Conservation (phyloP, 257 asterid species). For the Solanum chmielewskii region DNA sequence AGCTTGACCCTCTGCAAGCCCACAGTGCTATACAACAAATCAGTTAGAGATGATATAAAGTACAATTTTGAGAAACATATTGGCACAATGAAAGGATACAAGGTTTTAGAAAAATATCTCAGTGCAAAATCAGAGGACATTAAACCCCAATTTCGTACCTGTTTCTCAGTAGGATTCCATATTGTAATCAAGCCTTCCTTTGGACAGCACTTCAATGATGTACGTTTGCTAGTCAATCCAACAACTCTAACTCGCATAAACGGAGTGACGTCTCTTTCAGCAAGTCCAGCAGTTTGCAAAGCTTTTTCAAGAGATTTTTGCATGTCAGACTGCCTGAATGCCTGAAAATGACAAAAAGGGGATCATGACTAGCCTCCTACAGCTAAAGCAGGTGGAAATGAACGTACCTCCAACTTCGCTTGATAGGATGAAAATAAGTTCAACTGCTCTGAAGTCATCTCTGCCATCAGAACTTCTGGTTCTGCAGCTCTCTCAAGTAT, state of each 20-base stretch:
- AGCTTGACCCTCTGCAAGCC: conserved; percentile 74
- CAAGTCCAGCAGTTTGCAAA: conserved; percentile 74
- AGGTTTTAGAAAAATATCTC: background rate
- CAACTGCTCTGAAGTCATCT: conserved; percentile 79
- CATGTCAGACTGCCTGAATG: conserved; percentile 47
- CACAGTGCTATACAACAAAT: conserved; percentile 34
- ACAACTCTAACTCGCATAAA: conserved; percentile 82
- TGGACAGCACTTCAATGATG: conserved; percentile 14
- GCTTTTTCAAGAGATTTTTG: conserved; percentile 63
- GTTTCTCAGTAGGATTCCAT: conserved; percentile 90
- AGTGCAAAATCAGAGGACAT: background rate
- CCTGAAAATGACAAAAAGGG: conserved; percentile 28
- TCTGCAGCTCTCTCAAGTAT: conserved; percentile 96
- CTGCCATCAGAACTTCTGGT: conserved; percentile 96
- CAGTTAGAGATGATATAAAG: background rate
- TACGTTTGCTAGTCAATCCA: conserved; percentile 50
- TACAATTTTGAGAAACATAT: background rate
- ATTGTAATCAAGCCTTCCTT: conserved; percentile 74
- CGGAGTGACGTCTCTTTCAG: conserved; percentile 68
- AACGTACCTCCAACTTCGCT: conserved; percentile 78
- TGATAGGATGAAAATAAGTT: conserved; percentile 64
- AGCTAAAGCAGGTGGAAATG: conserved; percentile 3
- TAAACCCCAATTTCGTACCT: conserved; percentile 29
- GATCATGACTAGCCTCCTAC: background rate
- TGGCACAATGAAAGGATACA: background rate